These are phyloP conservation scores for Mycosphaerella arachidis DNA, from an alignment of 2,329 filamentous ascomycete genomes.

Conservation along the genomic window DNA sequence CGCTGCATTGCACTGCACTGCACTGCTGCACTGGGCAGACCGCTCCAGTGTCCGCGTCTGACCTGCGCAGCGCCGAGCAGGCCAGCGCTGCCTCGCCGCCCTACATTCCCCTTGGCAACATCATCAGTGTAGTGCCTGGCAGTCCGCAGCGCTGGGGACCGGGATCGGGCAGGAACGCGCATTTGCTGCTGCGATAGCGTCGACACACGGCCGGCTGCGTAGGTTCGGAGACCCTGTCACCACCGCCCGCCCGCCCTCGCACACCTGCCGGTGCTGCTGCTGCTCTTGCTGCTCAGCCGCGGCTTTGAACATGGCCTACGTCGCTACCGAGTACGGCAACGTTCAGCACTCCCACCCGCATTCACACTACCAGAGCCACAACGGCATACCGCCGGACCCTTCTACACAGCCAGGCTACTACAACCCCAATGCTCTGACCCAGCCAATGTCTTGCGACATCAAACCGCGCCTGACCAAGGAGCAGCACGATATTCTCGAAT, in stretches of 20 bases:
- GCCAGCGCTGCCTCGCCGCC: background rate
- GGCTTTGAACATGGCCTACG: conserved; percentile 18
- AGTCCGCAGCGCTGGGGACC: background rate
- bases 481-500: conserved; percentile 50
- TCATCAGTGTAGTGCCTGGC: background rate
- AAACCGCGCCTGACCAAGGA: conserved; percentile 51
- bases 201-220: background rate
- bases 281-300: background rate
- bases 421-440: conserved; percentile 12
- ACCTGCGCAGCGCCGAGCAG: background rate
- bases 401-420: conserved; percentile 17
- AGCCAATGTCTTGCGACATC: conserved; percentile 39
- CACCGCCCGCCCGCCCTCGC: background rate
- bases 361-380: conserved; percentile 9
- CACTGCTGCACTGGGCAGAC: background rate
- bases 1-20: background rate
- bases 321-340: conserved; percentile 12
- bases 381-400: conserved; percentile 5
- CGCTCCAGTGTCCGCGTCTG: background rate
- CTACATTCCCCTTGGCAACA: background rate
- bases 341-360: conserved; percentile 12
- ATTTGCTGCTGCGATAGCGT: background rate
- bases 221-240: background rate
- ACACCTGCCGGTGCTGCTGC: background rate
- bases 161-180: background rate